phyloP scores from a whole-genome alignment of 2,329 filamentous ascomycete genomes.

The Sporothrix euskadiensis region DNA sequence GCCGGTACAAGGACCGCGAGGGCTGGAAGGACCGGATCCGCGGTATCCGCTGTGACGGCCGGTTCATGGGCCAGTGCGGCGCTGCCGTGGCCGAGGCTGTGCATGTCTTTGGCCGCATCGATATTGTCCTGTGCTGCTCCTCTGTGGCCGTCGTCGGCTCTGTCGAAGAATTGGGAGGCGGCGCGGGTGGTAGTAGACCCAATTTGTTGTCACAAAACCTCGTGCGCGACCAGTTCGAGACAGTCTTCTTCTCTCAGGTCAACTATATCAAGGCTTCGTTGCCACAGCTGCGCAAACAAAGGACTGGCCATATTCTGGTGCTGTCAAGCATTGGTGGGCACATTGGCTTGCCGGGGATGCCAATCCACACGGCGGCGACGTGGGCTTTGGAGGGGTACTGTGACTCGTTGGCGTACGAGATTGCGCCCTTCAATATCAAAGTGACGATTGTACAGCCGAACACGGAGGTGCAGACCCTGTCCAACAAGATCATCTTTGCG shows the following conservation, averaged over 20 bases:
- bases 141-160: constrained; percentile 88
- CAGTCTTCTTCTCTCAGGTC: constrained; percentile 91
- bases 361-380: constrained; percentile 87
- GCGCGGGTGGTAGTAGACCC: not conserved
- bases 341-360: constrained; percentile 86
- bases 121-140: constrained; percentile 87
- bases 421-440: constrained; percentile 95
- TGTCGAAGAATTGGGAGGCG: constrained; percentile 75
- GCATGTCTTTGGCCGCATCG: constrained; percentile 78
- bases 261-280: constrained; percentile 91
- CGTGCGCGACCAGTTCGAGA: constrained; percentile 88
- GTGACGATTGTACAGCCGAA: constrained; percentile 94
- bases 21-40: constrained; percentile 79
- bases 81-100: constrained; percentile 86
- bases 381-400: constrained; percentile 97
- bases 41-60: constrained; percentile 64
- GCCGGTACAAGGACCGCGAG: constrained; percentile 61
- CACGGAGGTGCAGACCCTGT: constrained; percentile 85
- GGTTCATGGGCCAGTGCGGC: constrained; percentile 69
- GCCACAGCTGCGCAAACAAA: constrained; percentile 74
- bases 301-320: constrained; percentile 85
- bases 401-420: constrained; percentile 92
- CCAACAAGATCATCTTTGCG: constrained; percentile 81
- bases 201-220: constrained; percentile 66
- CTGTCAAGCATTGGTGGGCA: constrained; percentile 89